Conservation (phyloP, 2,329 filamentous ascomycete species). For the Penicillium sumatraense region DNA sequence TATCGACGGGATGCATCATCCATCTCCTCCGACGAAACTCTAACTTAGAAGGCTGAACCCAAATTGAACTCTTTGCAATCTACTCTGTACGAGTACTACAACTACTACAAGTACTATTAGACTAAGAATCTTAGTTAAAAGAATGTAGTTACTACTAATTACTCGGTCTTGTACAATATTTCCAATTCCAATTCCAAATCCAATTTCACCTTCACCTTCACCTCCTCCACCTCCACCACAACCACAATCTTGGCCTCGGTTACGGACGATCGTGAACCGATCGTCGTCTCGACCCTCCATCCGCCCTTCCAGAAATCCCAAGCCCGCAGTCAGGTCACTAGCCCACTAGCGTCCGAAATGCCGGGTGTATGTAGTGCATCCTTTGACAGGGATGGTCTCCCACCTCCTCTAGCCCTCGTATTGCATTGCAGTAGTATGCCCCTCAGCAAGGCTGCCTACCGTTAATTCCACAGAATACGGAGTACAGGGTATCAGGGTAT, state of each 20-base stretch:
- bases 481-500: no score
- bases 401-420: background rate
- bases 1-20: background rate
- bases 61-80: background rate
- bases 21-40: conserved; percentile 7
- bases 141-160: no score
- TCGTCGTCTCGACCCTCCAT: conserved; percentile 4
- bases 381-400: background rate
- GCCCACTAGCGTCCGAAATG: background rate
- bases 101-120: no score
- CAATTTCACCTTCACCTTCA: background rate
- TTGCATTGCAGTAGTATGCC: background rate
- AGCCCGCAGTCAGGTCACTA: background rate
- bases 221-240: background rate
- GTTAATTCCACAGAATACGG: no score
- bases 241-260: no score
- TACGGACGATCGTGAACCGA: conserved; percentile 9
- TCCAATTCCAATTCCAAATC: background rate
- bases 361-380: conserved; percentile 1
- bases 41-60: conserved; percentile 2
- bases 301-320: conserved; percentile 1
- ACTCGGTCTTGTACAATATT: no score
- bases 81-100: background rate
- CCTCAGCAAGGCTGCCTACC: background rate
- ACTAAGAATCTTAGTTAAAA: no score